Evolutionary conservation across 805 yeast species (phyloP).

Genomic region (Pichia scutulata): DNA sequence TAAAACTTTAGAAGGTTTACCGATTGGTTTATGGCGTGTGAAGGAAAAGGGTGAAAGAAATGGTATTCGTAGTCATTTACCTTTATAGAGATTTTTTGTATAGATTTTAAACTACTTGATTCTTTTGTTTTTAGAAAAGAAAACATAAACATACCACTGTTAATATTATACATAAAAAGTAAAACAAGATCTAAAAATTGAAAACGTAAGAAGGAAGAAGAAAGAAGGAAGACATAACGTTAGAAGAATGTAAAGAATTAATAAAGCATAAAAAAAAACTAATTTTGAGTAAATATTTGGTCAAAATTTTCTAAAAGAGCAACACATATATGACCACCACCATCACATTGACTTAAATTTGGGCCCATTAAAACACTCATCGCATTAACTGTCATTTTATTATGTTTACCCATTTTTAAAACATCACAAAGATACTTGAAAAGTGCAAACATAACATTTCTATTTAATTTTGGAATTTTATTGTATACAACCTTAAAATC

Average conservation of each 20-base stretch:
- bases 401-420: slow-evolving; percentile 48
- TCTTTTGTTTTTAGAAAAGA: not conserved
- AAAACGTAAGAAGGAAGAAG: not conserved
- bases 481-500: slow-evolving; percentile 24
- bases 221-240: not conserved
- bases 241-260: not conserved
- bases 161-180: not conserved
- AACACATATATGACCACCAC: slow-evolving; percentile 28
- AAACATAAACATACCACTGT: not conserved
- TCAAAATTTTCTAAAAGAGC: slow-evolving; percentile 22
- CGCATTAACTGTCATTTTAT: slow-evolving; percentile 81
- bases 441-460: slow-evolving; percentile 54
- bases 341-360: slow-evolving; percentile 27
- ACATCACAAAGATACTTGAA: slow-evolving; percentile 63
- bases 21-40: slow-evolving; percentile 72
- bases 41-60: slow-evolving; percentile 5
- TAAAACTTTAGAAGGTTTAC: slow-evolving; percentile 58
- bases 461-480: slow-evolving; percentile 47
- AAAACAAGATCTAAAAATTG: not conserved
- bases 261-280: not conserved
- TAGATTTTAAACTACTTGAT: not conserved
- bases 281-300: slow-evolving; percentile 16
- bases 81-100: not conserved
- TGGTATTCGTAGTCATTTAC: slow-evolving; percentile 10
- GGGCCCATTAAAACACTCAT: slow-evolving; percentile 33